Evolutionary conservation across 495 filamentous ascomycete genomes (phyloP), one percentile per base, ranked within the genome.

Genomic region (Aspergillus ostianus): DNA sequence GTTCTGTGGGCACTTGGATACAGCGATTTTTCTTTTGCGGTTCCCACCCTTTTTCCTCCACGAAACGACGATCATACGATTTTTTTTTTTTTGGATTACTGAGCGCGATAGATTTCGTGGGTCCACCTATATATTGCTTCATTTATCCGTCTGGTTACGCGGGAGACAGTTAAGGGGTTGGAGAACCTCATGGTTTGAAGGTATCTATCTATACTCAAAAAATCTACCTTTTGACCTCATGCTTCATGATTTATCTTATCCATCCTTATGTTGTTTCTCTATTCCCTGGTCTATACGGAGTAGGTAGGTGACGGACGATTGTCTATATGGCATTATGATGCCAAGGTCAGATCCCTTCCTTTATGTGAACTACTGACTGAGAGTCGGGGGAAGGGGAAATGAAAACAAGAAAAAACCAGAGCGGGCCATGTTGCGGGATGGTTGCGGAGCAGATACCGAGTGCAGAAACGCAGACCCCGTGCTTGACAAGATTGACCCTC

Each of bases 31-130:
- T 49, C 46, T 46, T 45, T 32, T 36, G 36, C 36, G 47, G 19
- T 49, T 49, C 18, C 23, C 19, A 26, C 23, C 23, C 47, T 20
- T 49, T 12, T 49, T 12, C 30, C 47, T 49, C 47, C 55, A 65
- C 53, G 63, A 62, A 57, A 53, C 49, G 57, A 62, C 53, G 59
- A 62, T 59, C 59, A 51, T 59, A 64, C 48, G 58, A 57, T 19
- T 55, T 47, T 32, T 56, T 32, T 47, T 45, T 32, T 41, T 47
- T 45, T 32, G 27, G n/a, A 41, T 20, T 57, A 57, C 57, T 60
- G 47, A 55, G 58, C 32, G 52, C 46, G 55, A 61, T 58, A 58
- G 55, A 55, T 51, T 54, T 55, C 47, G 19, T 52, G 55, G 56
- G 23, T 30, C 51, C 27, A 52, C 58, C 47, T 60, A 27, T 55